Percentiles rank a stretch among this genome's conserved stretches.
phyloP scores from a whole-genome alignment of 768 basidiomycete genomes.

The Suillus lakei region DNA sequence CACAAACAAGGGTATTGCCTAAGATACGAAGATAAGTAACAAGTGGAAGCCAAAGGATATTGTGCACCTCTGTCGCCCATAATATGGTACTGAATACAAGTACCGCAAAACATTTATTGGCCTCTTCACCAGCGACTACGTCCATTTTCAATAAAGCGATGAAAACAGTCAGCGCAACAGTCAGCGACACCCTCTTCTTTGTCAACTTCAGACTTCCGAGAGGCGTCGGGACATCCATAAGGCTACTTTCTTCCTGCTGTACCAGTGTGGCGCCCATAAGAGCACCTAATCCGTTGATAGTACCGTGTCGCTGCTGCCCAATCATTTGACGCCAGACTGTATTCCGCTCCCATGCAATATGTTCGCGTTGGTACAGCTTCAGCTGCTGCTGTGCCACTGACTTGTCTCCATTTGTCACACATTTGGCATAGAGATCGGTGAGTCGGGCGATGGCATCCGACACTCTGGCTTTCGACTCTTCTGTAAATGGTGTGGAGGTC shows the following conservation, averaged over 20 bases:
- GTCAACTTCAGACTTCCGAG: constrained; percentile 71
- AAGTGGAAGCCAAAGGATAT: background rate
- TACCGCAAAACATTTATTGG: constrained; percentile 90
- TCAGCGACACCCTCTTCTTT: constrained; percentile 59
- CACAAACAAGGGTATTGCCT: constrained; percentile 98
- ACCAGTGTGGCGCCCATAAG: constrained; percentile 52
- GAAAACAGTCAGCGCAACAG: constrained; percentile 63
- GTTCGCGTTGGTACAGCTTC: constrained; percentile 85
- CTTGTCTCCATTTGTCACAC: constrained; percentile 77
- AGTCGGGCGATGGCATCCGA: constrained; percentile 62
- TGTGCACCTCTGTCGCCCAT: constrained; percentile 92
- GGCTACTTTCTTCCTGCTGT: constrained; percentile 42
- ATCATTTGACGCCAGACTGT: constrained; percentile 99
- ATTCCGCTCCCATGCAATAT: constrained; percentile 96
- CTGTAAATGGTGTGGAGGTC: constrained; percentile 67
- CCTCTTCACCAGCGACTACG: constrained; percentile 65
- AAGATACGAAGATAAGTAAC: background rate
- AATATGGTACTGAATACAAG: constrained; percentile 88
- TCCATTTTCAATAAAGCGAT: constrained; percentile 61
- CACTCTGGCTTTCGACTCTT: constrained; percentile 63
- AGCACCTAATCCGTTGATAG: constrained; percentile 36
- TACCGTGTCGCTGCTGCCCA: constrained; percentile 73
- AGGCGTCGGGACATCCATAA: constrained; percentile 59
- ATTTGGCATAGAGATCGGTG: constrained; percentile 79
- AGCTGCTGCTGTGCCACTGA: constrained; percentile 79